A percentile compares a stretch with the other conserved stretches of the same genome.
phyloP scores from a whole-genome alignment of 352 stramenopile genomes.

The Globisporangium radiosum region DNA sequence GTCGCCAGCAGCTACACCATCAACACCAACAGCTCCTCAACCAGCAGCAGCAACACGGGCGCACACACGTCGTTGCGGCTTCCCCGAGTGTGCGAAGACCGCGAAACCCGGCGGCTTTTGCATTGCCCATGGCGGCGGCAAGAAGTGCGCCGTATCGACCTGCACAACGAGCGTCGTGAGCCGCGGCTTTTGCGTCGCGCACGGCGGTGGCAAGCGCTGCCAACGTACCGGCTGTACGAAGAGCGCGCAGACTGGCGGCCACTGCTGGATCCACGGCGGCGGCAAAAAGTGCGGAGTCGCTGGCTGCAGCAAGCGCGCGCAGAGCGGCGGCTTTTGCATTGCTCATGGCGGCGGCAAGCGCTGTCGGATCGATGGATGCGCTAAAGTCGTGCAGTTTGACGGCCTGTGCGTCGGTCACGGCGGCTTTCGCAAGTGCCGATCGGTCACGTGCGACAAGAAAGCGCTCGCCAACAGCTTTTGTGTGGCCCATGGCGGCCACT shows the following conservation, averaged over 20 bases:
- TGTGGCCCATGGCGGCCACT: constrained; percentile 23
- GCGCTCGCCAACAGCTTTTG: constrained; percentile 33
- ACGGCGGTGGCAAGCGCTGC: constrained; percentile 42
- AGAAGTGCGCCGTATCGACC: constrained; percentile 32
- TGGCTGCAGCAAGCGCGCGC: constrained; percentile 34
- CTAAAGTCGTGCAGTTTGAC: constrained; percentile 40
- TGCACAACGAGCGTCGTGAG: constrained; percentile 38
- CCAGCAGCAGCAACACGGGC: neutral
- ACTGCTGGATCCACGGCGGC: constrained; percentile 38
- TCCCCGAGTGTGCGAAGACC: constrained; percentile 30
- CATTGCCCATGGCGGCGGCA: constrained; percentile 61
- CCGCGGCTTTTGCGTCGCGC: constrained; percentile 37
- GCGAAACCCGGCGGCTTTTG: constrained; percentile 47
- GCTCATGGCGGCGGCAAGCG: constrained; percentile 32
- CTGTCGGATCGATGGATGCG: constrained; percentile 20
- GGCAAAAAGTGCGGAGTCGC: constrained; percentile 35
- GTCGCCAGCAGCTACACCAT: neutral
- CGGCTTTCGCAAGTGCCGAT: constrained; percentile 33
- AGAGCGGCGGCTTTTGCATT: constrained; percentile 34
- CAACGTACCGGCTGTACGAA: constrained; percentile 26
- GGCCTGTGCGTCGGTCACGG: constrained; percentile 38
- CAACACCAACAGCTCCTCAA: neutral
- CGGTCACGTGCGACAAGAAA: constrained; percentile 30
- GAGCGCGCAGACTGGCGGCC: constrained; percentile 33
- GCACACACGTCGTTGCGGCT: constrained; percentile 19